Evolutionary conservation across 1,139 yeast species (phyloP).

Genomic region (Yamadazyma membranifaciens): DNA sequence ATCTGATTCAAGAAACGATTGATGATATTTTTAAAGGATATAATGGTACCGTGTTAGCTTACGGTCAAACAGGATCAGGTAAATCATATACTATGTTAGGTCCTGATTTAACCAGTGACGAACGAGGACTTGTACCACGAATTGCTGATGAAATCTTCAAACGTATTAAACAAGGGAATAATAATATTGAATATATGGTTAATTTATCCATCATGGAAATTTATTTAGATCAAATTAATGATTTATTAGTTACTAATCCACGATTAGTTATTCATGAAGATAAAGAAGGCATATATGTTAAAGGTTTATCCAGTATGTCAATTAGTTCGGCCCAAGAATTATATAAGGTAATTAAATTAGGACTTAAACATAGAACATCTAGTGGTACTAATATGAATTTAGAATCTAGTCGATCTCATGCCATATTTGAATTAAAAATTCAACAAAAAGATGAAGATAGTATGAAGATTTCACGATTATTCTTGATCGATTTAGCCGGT

Average conservation of each 20-base stretch:
- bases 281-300: constrained; percentile 66
- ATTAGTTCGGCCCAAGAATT: constrained; percentile 63
- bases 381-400: constrained; percentile 71
- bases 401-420: constrained; percentile 80
- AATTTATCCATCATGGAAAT: constrained; percentile 79
- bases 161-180: constrained; percentile 47
- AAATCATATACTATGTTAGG: constrained; percentile 90
- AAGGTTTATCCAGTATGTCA: constrained; percentile 61
- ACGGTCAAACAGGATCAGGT: constrained; percentile 90
- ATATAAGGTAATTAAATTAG: constrained; percentile 52
- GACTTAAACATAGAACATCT: constrained; percentile 54
- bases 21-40: constrained; percentile 76
- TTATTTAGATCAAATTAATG: constrained; percentile 74
- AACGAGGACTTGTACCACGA: constrained; percentile 69
- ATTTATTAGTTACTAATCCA: constrained; percentile 40
- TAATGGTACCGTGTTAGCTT: constrained; percentile 82
- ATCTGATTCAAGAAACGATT: constrained; percentile 56
- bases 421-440: constrained; percentile 68
- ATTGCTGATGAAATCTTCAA: constrained; percentile 66
- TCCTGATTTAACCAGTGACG: constrained; percentile 35
- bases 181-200: constrained; percentile 64
- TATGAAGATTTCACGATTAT: constrained; percentile 64
- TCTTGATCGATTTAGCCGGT: constrained; percentile 85
- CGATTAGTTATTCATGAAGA: constrained; percentile 65
- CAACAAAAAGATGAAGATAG: constrained; percentile 62